These are phyloP conservation scores for Leptographium lundbergii DNA, from an alignment of 2,329 filamentous ascomycete species.

Conservation along the genomic window DNA sequence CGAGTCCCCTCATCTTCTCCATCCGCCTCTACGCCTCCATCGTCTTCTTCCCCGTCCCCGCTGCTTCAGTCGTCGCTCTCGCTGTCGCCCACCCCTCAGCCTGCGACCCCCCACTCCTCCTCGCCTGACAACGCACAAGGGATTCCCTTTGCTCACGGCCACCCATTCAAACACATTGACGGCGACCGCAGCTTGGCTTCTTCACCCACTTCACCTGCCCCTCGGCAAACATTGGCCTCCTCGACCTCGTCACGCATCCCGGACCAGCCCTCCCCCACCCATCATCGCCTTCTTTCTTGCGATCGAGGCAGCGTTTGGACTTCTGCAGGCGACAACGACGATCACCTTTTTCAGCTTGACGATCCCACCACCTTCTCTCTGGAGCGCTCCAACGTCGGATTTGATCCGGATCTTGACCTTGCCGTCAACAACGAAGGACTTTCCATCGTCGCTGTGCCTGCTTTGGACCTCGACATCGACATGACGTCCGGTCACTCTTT, in stretches of 20 bases:
- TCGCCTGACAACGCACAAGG: constrained; percentile 12
- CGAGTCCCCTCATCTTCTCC: background rate
- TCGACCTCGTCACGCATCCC: background rate
- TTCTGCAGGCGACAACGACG: constrained; percentile 4
- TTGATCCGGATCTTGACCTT: constrained; percentile 16
- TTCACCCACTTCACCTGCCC: constrained; percentile 10
- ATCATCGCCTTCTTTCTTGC: constrained; percentile 4
- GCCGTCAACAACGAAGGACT: constrained; percentile 29
- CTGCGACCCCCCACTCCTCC: constrained; percentile 28
- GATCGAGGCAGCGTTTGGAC: background rate
- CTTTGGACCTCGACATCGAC: constrained; percentile 25
- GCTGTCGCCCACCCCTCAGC: constrained; percentile 29
- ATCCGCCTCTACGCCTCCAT: constrained; percentile 8
- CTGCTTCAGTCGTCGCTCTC: constrained; percentile 21
- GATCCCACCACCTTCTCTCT: constrained; percentile 14
- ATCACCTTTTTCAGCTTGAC: constrained; percentile 32
- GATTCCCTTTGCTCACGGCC: constrained; percentile 8
- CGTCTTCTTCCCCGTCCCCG: constrained; percentile 17
- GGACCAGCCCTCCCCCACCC: constrained; percentile 2
- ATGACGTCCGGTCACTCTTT: constrained; percentile 49
- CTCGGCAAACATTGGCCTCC: background rate
- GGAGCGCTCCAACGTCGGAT: background rate
- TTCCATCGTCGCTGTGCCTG: background rate
- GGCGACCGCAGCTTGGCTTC: constrained; percentile 18
- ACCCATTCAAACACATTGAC: constrained; percentile 17